These are phyloP conservation scores for Macrolepiota dolichaula DNA, from an alignment of 768 basidiomycete genomes.

Conservation along the genomic window DNA sequence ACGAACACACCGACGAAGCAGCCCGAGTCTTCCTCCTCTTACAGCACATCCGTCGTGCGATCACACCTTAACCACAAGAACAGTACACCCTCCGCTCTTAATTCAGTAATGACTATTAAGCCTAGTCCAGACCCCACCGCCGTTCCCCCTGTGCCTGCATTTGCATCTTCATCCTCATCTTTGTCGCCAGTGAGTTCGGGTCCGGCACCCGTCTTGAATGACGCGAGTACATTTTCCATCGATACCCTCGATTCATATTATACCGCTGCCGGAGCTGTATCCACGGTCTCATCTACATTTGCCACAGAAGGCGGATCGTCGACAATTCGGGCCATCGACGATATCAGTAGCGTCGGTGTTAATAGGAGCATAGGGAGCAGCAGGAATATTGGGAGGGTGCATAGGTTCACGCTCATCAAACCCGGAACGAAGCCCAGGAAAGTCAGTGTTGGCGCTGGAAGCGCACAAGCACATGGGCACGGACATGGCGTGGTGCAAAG, in stretches of 20 bases:
- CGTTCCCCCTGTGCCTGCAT: constrained; percentile 35
- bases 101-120: constrained; percentile 72
- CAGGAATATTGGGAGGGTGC: constrained; percentile 41
- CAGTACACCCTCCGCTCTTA: constrained; percentile 50
- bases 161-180: constrained; percentile 17
- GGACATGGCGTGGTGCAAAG: constrained; percentile 12
- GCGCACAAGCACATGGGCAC: too few relatives aligned
- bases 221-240: constrained; percentile 49
- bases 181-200: constrained; percentile 12
- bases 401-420: constrained; percentile 85
- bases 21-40: too few relatives aligned
- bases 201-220: constrained; percentile 29
- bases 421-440: constrained; percentile 65
- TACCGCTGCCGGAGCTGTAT: constrained; percentile 49
- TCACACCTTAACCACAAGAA: constrained; percentile 31
- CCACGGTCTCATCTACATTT: constrained; percentile 48
- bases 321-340: constrained; percentile 47
- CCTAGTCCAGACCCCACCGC: constrained; percentile 50
- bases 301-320: constrained; percentile 75
- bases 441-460: constrained; percentile 10
- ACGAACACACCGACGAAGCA: too few relatives aligned
- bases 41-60: constrained; percentile 71
- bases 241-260: constrained; percentile 61
- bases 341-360: not conserved
- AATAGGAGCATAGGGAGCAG: not conserved